Evolutionary conservation across 805 yeast species (phyloP).

Genomic region (Candida cerambycidarum): DNA sequence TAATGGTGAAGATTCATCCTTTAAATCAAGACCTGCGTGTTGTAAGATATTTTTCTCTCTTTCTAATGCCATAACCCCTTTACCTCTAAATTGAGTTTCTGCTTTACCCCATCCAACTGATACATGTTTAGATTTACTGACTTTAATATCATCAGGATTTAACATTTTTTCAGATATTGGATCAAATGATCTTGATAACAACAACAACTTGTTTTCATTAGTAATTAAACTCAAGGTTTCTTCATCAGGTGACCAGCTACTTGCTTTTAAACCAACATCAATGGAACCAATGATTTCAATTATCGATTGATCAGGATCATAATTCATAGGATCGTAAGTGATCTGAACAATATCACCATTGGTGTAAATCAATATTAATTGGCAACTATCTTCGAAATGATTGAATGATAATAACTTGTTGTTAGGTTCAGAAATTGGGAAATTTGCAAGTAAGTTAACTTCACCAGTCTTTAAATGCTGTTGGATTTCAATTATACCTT

Average conservation of each 20-base stretch:
- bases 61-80: slow-evolving; percentile 80
- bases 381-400: slow-evolving; percentile 70
- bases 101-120: slow-evolving; percentile 98
- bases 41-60: slow-evolving; percentile 56
- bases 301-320: slow-evolving; percentile 53
- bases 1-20: slow-evolving; percentile 49
- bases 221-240: slow-evolving; percentile 77
- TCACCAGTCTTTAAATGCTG: slow-evolving; percentile 67
- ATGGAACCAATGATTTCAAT: slow-evolving; percentile 81
- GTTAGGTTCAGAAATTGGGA: slow-evolving; percentile 45
- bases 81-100: slow-evolving; percentile 95
- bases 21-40: slow-evolving; percentile 68
- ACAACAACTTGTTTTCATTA: slow-evolving; percentile 53
- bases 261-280: slow-evolving; percentile 70
- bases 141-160: slow-evolving; percentile 57
- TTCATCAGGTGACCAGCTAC: slow-evolving; percentile 89
- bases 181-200: slow-evolving; percentile 77
- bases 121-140: slow-evolving; percentile 71
- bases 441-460: slow-evolving; percentile 57
- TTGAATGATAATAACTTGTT: slow-evolving; percentile 50
- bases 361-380: slow-evolving; percentile 62
- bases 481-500: slow-evolving; percentile 68
- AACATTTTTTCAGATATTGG: slow-evolving; percentile 67
- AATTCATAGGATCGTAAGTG: slow-evolving; percentile 49
- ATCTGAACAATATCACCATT: slow-evolving; percentile 78